These are phyloP conservation scores for Pichia sp. DNA, from an alignment of 1,139 yeast genomes.

Conservation along the genomic window DNA sequence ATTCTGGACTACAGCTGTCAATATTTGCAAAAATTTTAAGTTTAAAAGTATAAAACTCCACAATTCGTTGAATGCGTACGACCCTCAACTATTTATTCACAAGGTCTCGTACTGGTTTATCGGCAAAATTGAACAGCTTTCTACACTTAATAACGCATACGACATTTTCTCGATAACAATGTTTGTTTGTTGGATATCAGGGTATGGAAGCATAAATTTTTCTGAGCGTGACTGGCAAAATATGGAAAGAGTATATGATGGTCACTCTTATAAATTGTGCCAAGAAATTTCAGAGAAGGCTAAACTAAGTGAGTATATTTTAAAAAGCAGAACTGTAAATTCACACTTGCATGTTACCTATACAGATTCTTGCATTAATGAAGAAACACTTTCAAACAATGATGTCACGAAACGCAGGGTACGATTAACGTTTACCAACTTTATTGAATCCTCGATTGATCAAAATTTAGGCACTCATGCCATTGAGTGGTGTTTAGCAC, in stretches of 20 bases:
- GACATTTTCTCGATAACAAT: constrained; percentile 31
- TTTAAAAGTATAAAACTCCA: constrained; percentile 25
- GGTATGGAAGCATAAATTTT: constrained; percentile 17
- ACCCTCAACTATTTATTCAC: constrained; percentile 22
- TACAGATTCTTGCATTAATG: not conserved
- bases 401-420: not conserved
- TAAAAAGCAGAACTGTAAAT: not conserved
- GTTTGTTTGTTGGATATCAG: constrained; percentile 44
- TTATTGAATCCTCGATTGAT: not conserved
- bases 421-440: not conserved
- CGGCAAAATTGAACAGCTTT: constrained; percentile 38
- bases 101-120: constrained; percentile 46
- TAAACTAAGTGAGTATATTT: constrained; percentile 34
- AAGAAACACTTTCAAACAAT: not conserved
- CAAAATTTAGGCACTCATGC: not conserved
- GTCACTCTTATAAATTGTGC: constrained; percentile 5
- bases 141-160: constrained; percentile 5
- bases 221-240: not conserved
- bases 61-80: constrained; percentile 1
- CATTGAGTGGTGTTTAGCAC: constrained; percentile 6
- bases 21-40: constrained; percentile 36
- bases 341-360: not conserved
- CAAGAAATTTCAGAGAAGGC: constrained; percentile 43
- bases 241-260: constrained; percentile 11
- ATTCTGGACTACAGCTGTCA: constrained; percentile 49